phyloP scores from a whole-genome alignment of 192 early-diverging fungal genomes.

The Backusella morwellensis region DNA sequence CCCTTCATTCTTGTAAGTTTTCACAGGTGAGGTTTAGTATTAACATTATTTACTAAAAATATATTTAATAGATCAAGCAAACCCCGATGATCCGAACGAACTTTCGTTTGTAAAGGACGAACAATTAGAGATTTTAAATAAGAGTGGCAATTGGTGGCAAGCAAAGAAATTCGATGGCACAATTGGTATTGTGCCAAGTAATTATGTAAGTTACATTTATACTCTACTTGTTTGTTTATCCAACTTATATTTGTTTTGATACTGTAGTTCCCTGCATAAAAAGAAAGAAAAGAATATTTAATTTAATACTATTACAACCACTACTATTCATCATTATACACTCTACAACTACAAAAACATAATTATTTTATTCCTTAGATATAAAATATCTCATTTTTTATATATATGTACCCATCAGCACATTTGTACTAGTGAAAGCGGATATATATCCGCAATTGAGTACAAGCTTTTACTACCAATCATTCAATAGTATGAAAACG shows the following conservation, averaged over 20 bases:
- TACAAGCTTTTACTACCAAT: not conserved
- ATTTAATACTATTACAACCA: not conserved
- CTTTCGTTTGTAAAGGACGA: constrained; percentile 88
- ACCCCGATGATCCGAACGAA: constrained; percentile 89
- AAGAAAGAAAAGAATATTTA: not conserved
- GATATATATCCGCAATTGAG: not conserved
- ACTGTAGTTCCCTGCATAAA: not conserved
- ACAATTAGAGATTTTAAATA: constrained; percentile 81
- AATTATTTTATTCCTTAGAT: constrained; percentile 1
- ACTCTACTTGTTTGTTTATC: not conserved
- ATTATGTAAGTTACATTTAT: constrained; percentile 55
- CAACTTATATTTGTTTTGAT: not conserved
- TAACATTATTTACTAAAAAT: constrained; percentile 5
- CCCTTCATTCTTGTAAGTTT: constrained; percentile 63
- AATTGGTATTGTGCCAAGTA: constrained; percentile 87
- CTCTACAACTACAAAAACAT: not conserved
- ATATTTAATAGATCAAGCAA: constrained; percentile 68
- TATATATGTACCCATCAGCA: not conserved
- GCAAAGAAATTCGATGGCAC: constrained; percentile 78
- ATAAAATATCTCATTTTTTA: not conserved
- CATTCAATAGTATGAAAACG: not conserved
- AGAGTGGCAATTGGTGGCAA: constrained; percentile 98
- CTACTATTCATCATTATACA: not conserved
- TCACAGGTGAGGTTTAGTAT: not conserved
- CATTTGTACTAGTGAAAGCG: not conserved